Evolutionary conservation across 2,329 filamentous ascomycete genomes (phyloP), one percentile per base, ranked within the genome.

Genomic region (Colletotrichum liriopes): DNA sequence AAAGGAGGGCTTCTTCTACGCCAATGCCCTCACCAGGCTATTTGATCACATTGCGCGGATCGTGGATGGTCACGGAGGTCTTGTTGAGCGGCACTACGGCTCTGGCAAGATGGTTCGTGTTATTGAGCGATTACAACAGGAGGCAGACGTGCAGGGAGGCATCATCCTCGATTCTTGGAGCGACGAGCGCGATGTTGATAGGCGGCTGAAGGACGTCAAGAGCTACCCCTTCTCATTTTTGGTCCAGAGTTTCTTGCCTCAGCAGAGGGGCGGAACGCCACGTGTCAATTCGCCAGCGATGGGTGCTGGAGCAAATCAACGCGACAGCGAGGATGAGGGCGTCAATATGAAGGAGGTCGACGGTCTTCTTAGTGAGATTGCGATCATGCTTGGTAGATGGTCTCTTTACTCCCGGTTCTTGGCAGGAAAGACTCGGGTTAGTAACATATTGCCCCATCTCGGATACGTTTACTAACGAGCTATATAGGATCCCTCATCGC

Each of bases 11-110:
- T 94, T 95, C 84, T 98, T 98, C 85, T 98, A 98, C 80, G 95
- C 93, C 52, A 96, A 93, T 81, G 93, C 94, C 2, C 85, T 99
- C 74, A 98, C 95, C 5, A 95, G 94, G 79, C 84, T 99, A 58
- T 99, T 99, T 80, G 96, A 98, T 82, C 96, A 99, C 82, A 98
- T 99, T 81, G 96, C 96, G 2, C 94, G 97, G 80, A 98, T 99
- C 75, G 92, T 99, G 29, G 96, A 98, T 78, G 92, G 93, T 1
- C 96, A 99, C 79, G 94, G 96, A 41, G 91, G 91, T 0, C 87
- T 99, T 11, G 96, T 99, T 1, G 95, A 98, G 84, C 91, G 94
- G 58, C 96, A 99, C 82, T 99, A 99, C 79, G 96, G 96, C 1
- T 84, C 89, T 20, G 94, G 96, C 47, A 96, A 95, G 85, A 99